These are phyloP conservation scores for Fusarium sarcochroum DNA, from an alignment of 2,329 filamentous ascomycete genomes.

Conservation along the genomic window DNA sequence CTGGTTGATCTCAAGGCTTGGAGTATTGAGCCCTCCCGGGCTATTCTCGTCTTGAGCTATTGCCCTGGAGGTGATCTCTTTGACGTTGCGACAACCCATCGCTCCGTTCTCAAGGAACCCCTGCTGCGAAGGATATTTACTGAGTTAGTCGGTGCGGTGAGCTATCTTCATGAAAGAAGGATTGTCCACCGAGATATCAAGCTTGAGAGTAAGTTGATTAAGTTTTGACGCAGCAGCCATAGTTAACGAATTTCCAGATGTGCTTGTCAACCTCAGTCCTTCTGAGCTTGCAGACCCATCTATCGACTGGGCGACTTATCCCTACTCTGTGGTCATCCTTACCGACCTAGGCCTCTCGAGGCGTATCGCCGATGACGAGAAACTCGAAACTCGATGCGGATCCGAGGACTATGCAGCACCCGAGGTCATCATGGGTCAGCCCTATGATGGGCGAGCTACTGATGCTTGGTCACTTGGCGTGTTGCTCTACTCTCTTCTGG, in stretches of 20 bases:
- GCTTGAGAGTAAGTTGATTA: conserved; percentile 80
- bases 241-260: conserved; percentile 69
- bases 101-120: conserved; percentile 74
- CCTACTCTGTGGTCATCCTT: conserved; percentile 86
- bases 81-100: conserved; percentile 84
- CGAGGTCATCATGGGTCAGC: conserved; percentile 94
- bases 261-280: conserved; percentile 87
- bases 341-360: conserved; percentile 93
- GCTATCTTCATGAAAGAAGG: conserved; percentile 84
- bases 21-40: conserved; percentile 85
- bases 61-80: conserved; percentile 96
- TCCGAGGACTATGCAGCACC: conserved; percentile 98
- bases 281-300: conserved; percentile 74
- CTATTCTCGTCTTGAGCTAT: conserved; percentile 89
- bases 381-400: conserved; percentile 93
- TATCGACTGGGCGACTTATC: conserved; percentile 80
- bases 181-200: conserved; percentile 99
- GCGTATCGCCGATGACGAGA: conserved; percentile 85
- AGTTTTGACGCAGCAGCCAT: neutral
- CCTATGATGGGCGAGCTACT: conserved; percentile 91
- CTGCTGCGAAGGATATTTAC: conserved; percentile 89
- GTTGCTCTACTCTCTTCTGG: conserved; percentile 91
- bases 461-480: conserved; percentile 98
- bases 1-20: conserved; percentile 93
- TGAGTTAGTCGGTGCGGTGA: conserved; percentile 87